Evolutionary conservation across 352 stramenopile genomes (phyloP).

Genomic region (Phytophthora hibernalis): DNA sequence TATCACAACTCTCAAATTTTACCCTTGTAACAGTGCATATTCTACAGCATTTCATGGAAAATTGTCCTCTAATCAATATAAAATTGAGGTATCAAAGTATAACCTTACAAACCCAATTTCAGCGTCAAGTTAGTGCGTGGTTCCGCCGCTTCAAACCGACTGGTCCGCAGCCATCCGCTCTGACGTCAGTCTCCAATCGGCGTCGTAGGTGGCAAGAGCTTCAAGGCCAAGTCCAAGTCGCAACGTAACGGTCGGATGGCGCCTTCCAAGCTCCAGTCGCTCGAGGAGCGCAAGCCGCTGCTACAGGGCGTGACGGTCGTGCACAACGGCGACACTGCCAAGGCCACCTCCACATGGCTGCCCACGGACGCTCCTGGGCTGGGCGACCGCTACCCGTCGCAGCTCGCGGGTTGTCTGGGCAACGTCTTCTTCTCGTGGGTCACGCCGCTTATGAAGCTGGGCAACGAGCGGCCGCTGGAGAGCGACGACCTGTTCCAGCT

Average conservation of each 20-base stretch:
- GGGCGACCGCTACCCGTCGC: slow-evolving; percentile 69
- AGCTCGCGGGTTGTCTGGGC: slow-evolving; percentile 58
- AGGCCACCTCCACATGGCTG: slow-evolving; percentile 22
- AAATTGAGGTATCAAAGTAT: not conserved
- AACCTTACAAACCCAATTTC: not conserved
- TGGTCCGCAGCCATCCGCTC: not conserved
- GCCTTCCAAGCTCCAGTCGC: slow-evolving; percentile 17
- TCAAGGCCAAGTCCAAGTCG: not conserved
- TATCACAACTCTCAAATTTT: not conserved
- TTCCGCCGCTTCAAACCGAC: not conserved
- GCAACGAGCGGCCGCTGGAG: slow-evolving; percentile 81
- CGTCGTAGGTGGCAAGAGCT: slow-evolving; percentile 15
- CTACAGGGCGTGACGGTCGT: slow-evolving; percentile 34
- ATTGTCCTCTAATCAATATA: not conserved
- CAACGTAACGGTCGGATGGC: slow-evolving; percentile 24
- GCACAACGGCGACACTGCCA: slow-evolving; percentile 18
- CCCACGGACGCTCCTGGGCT: slow-evolving; percentile 42
- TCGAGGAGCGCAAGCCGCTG: slow-evolving; percentile 41
- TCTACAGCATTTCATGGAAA: too few species aligned
- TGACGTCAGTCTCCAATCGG: slow-evolving; percentile 26
- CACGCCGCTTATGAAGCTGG: slow-evolving; percentile 86
- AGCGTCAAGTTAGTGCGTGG: not conserved
- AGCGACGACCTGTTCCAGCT: slow-evolving; percentile 87
- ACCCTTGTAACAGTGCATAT: not conserved
- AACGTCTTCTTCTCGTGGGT: slow-evolving; percentile 91